Percentiles rank a stretch among this genome's conserved stretches.
Conservation (phyloP, 495 filamentous ascomycete species). For the Annulohypoxylon bovei region DNA sequence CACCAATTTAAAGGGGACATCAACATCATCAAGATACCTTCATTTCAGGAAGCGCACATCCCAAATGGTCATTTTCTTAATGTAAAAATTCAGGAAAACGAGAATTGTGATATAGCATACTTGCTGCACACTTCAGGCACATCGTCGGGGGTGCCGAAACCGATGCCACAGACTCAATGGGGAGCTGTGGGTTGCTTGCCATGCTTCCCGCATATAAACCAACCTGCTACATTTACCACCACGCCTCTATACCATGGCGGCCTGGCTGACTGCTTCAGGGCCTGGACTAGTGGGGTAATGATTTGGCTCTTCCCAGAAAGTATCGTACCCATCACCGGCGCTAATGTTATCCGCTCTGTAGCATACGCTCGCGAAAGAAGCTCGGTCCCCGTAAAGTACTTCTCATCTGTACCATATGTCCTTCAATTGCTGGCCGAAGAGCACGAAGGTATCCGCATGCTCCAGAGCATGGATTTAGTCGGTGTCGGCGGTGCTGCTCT, state of each 20-base stretch:
- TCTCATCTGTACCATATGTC: conserved; percentile 68
- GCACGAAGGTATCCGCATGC: conserved; percentile 45
- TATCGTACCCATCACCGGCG: conserved; percentile 58
- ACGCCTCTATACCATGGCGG: conserved; percentile 71
- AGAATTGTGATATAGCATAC: conserved; percentile 46
- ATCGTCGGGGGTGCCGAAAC: conserved; percentile 63
- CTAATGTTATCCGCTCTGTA: conserved; percentile 56
- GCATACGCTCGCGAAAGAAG: conserved; percentile 26
- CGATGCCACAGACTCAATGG: conserved; percentile 61
- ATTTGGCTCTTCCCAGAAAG: conserved; percentile 66
- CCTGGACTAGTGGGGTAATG: conserved; percentile 60
- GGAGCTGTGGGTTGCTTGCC: conserved; percentile 61
- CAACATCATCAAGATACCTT: conserved; percentile 19
- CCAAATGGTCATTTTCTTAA: not conserved
- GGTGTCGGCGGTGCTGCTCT: conserved; percentile 68
- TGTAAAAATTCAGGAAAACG: not conserved
- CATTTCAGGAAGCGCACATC: not conserved
- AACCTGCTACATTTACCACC: conserved; percentile 64
- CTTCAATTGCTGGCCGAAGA: conserved; percentile 58
- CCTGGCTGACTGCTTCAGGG: conserved; percentile 65
- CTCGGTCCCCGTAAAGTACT: conserved; percentile 53
- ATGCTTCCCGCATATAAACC: conserved; percentile 39
- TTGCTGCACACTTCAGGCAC: conserved; percentile 64
- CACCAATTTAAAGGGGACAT: conserved; percentile 4
- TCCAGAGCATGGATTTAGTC: conserved; percentile 63